phyloP scores from a whole-genome alignment of 1,139 yeast genomes.

The Debaryomycetaceae sp. region DNA sequence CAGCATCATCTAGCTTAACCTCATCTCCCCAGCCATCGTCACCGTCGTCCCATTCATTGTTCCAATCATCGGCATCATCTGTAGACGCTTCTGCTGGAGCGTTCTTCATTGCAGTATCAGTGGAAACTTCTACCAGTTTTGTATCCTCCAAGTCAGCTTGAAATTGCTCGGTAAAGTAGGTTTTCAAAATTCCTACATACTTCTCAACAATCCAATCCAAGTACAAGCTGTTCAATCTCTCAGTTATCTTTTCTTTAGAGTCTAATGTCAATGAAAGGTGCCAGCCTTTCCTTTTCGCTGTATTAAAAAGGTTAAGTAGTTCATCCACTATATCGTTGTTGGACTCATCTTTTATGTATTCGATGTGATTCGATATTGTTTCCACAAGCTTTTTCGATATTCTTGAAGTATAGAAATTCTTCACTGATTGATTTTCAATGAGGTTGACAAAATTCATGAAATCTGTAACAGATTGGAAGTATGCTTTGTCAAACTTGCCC shows the following conservation, averaged over 20 bases:
- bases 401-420: constrained; percentile 25
- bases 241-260: constrained; percentile 13
- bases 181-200: constrained; percentile 19
- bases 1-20: constrained; percentile 8
- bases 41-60: constrained; percentile 7
- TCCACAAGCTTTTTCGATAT: constrained; percentile 28
- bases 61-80: constrained; percentile 10
- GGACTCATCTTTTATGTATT: constrained; percentile 13
- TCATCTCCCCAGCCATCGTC: constrained; percentile 10
- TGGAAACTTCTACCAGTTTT: constrained; percentile 6
- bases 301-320: constrained; percentile 21
- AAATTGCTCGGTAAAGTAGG: constrained; percentile 8
- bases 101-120: constrained; percentile 5
- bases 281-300: constrained; percentile 27
- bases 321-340: constrained; percentile 14
- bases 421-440: constrained; percentile 20
- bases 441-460: constrained; percentile 31
- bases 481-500: constrained; percentile 4
- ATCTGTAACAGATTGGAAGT: constrained; percentile 20
- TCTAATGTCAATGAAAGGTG: constrained; percentile 21
- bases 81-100: constrained; percentile 11
- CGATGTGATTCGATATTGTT: constrained; percentile 28
- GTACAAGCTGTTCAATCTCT: constrained; percentile 25
- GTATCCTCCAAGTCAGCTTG: constrained; percentile 8
- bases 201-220: constrained; percentile 29